Conservation (phyloP, 495 filamentous ascomycete species). For the Aeminium ludgeri region DNA sequence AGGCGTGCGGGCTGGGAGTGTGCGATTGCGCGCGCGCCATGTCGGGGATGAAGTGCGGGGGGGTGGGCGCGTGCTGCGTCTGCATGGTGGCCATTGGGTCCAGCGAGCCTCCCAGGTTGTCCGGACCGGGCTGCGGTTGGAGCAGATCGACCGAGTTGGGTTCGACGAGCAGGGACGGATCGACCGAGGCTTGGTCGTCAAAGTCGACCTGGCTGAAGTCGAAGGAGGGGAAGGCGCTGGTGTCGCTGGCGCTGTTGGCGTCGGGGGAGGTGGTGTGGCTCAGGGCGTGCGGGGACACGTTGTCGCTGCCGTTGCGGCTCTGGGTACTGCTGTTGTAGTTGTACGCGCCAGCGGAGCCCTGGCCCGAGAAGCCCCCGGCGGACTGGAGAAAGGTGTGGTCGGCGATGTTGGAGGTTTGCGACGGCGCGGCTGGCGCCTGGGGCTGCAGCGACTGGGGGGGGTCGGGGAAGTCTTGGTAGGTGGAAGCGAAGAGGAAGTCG, state of each 20-base stretch:
- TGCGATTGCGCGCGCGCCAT: conserved; percentile 27
- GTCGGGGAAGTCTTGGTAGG: neutral
- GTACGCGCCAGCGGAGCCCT: conserved; percentile 5
- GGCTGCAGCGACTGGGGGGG: conserved; percentile 10
- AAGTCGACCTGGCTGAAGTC: conserved; percentile 17
- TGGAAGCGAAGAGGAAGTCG: conserved; percentile 7
- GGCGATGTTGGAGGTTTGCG: conserved; percentile 11
- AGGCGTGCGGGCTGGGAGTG: conserved; percentile 28
- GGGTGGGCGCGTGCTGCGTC: conserved; percentile 48
- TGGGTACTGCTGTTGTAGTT: conserved; percentile 15
- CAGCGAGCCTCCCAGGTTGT: conserved; percentile 46
- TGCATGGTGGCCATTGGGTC: conserved; percentile 46
- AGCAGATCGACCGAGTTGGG: conserved; percentile 16
- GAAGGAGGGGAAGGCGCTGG: conserved; percentile 17
- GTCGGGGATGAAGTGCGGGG: conserved; percentile 53
- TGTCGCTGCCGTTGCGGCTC: conserved; percentile 21
- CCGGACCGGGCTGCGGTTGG: conserved; percentile 26
- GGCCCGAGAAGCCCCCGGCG: neutral
- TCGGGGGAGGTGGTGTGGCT: conserved; percentile 12
- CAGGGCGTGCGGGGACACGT: conserved; percentile 17
- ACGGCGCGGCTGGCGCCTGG: conserved; percentile 15
- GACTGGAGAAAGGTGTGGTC: conserved; percentile 18
- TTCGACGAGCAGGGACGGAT: conserved; percentile 19
- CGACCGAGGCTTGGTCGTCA: conserved; percentile 20
- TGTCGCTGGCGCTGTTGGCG: conserved; percentile 13